A percentile compares a stretch with the other conserved stretches of the same genome.
These are phyloP conservation scores for Chlorociboria aeruginascens DNA, from an alignment of 495 filamentous ascomycete species.

Conservation along the genomic window DNA sequence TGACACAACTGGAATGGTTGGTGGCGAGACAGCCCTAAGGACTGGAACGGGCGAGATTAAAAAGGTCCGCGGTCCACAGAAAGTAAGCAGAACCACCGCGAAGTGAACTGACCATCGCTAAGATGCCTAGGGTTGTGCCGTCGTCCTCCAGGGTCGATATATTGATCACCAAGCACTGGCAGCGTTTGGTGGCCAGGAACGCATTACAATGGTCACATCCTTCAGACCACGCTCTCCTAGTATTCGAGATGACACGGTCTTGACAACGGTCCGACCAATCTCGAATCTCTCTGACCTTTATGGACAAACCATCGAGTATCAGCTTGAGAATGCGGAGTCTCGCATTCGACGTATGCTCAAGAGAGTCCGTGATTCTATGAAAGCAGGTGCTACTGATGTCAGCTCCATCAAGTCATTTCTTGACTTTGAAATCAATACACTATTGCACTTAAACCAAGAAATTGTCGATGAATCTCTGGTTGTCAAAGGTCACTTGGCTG, in stretches of 20 bases:
- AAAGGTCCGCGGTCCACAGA: constrained; percentile 55
- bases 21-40: constrained; percentile 57
- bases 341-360: constrained; percentile 33
- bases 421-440: constrained; percentile 15
- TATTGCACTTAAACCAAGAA: constrained; percentile 38
- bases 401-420: constrained; percentile 18
- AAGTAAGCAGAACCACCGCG: constrained; percentile 17
- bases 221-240: constrained; percentile 49
- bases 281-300: constrained; percentile 59
- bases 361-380: constrained; percentile 31
- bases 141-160: constrained; percentile 60
- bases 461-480: constrained; percentile 41
- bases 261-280: constrained; percentile 53
- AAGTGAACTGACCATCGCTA: background rate
- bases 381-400: constrained; percentile 25
- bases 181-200: constrained; percentile 49
- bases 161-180: constrained; percentile 60
- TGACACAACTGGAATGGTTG: constrained; percentile 57
- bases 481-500: constrained; percentile 24
- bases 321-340: constrained; percentile 58
- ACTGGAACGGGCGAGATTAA: constrained; percentile 49
- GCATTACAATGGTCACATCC: constrained; percentile 63
- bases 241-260: constrained; percentile 53
- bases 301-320: constrained; percentile 57
- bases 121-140: constrained; percentile 44